Evolutionary conservation across 164 flowering plant genomes (phyloP).

Genomic region (Nelumbo lutea): DNA sequence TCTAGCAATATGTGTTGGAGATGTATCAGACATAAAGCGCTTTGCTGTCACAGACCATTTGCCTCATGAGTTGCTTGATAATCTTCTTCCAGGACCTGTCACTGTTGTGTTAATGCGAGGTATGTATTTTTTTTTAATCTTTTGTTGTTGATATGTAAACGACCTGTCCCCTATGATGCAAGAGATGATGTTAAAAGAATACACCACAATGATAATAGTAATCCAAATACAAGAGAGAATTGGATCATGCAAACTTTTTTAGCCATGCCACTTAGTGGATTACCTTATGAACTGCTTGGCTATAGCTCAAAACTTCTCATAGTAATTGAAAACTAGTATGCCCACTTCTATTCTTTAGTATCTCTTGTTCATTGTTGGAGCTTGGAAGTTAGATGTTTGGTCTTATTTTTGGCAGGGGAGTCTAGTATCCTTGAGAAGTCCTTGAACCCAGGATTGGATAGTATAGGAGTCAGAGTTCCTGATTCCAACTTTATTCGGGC

Average conservation of each 20-base stretch:
- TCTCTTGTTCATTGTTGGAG: no score
- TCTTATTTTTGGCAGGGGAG: conserved; percentile 44
- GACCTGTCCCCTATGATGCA: background rate
- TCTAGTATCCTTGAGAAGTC: conserved; percentile 85
- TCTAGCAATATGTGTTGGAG: conserved; percentile 90
- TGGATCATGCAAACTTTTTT: no score
- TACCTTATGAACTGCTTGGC: background rate
- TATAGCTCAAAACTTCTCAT: background rate
- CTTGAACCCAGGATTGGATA: conserved; percentile 82
- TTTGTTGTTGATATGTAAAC: background rate
- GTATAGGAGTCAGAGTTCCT: conserved; percentile 93
- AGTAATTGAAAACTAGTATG: background rate
- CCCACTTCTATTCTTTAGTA: background rate
- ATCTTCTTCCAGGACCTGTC: conserved; percentile 95
- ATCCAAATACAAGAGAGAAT: no score
- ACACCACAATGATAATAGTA: no score
- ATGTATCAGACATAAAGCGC: conserved; percentile 64
- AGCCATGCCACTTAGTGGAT: background rate
- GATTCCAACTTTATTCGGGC: conserved; percentile 66
- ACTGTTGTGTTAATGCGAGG: conserved; percentile 85
- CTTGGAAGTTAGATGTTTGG: no score
- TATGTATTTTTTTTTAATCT: conserved; percentile 17
- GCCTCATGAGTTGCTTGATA: conserved; percentile 71
- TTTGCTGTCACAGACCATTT: conserved; percentile 75
- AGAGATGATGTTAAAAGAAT: background rate